Evolutionary conservation across 2,329 filamentous ascomycete species (phyloP), one percentile per base, ranked within the genome.

Genomic region (Zymoseptoria passerinii): DNA sequence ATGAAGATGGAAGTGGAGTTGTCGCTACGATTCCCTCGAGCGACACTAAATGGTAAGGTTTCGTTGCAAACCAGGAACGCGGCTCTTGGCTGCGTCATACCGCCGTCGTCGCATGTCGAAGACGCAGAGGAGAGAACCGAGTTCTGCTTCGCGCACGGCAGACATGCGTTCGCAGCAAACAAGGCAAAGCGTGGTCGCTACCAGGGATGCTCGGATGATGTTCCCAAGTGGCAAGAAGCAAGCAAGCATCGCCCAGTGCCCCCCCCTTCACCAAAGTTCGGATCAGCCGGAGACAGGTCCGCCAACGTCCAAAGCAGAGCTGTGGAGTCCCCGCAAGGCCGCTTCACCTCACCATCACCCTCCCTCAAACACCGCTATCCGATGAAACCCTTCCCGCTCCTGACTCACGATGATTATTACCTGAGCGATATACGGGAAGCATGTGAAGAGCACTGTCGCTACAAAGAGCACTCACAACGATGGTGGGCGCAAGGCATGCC

Each of bases 401-500:
- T 16, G 35, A 44, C 35, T 13, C n/a, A 16, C 35, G 35, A 44
- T 44, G n/a, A 44, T 7, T 6, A 44, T 16, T 16, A 4, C 35
- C 35, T 44, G 35, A 44, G 35, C 23, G 23, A 23, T 23, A 23
- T 23, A 23, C 23, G 23, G 23, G 4, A 44, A 44, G 13, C 35
- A 44, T 44, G 35, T 44, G 35, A 44, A 44, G 35, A 44, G 35
- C 13, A 7, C 35, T 16, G 35, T 44, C 35, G 13, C n/a, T 44
- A 44, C 35, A 16, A 44, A 16, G 13, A 44, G 35, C 35, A 16
- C 13, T 9, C 50, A 29, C 23, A 16, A 52, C 50, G 57, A 82
- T 85, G 83, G 79, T 81, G 57, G 80, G 74, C 55, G 76, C 77
- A 59, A 78, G 81, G 63, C 82, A 81, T 72, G 78, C 78, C 56